These are phyloP conservation scores for Conticribra guillardii DNA, from an alignment of 108 stramenopile genomes.

Conservation along the genomic window DNA sequence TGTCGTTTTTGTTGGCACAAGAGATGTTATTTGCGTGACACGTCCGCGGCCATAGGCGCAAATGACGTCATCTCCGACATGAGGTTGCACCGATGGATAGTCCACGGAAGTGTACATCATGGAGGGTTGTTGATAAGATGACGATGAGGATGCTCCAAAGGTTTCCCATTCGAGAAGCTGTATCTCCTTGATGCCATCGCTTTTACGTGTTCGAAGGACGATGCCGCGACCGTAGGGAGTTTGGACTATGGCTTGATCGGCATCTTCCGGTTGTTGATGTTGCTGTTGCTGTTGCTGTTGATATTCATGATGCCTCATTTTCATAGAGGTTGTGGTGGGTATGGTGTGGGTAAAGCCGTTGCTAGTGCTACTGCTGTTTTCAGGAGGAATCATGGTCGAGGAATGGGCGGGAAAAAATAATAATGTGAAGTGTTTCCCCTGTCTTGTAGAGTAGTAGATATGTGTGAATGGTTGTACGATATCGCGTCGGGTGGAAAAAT, in stretches of 20 bases:
- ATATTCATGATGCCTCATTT: no score
- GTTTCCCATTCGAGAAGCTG: conserved; percentile 62
- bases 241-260: conserved; percentile 62
- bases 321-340: no score
- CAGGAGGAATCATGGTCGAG: no score
- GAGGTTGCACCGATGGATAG: conserved; percentile 64
- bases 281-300: no score
- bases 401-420: no score
- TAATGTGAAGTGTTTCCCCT: no score
- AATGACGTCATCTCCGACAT: conserved; percentile 70
- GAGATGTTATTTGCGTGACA: conserved; percentile 28
- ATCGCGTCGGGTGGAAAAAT: no score
- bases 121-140: conserved; percentile 5
- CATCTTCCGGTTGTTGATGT: conserved; percentile 66
- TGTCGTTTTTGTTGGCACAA: conserved; percentile 22
- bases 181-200: conserved; percentile 59
- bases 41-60: conserved; percentile 68
- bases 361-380: no score
- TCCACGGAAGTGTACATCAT: conserved; percentile 61
- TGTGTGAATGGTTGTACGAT: no score
- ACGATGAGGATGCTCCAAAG: neutral
- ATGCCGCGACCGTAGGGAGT: conserved; percentile 80
- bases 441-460: no score
- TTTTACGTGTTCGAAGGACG: conserved; percentile 55
- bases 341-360: no score